phyloP scores from a whole-genome alignment of 768 basidiomycete genomes.

The Calocybe cyanea region DNA sequence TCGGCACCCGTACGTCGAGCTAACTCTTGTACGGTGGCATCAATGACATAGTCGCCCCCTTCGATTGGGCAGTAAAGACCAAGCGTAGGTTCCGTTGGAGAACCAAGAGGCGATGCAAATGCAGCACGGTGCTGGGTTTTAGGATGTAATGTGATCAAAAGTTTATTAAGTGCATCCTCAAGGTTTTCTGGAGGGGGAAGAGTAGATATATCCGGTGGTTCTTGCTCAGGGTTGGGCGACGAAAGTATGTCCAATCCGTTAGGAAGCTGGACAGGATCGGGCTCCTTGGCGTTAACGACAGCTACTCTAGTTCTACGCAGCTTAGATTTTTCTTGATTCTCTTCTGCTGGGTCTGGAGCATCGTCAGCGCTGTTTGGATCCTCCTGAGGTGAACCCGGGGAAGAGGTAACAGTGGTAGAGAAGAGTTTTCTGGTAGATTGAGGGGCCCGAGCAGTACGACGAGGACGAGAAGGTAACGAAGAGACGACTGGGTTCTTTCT shows the following conservation, averaged over 20 bases:
- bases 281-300: constrained; percentile 29
- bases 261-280: constrained; percentile 49
- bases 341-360: constrained; percentile 19
- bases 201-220: constrained; percentile 25
- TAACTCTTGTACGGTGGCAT: constrained; percentile 74
- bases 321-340: constrained; percentile 45
- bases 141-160: constrained; percentile 76
- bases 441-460: constrained; percentile 3
- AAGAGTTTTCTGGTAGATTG: constrained; percentile 6
- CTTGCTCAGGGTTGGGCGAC: constrained; percentile 43
- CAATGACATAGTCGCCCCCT: constrained; percentile 81
- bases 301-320: constrained; percentile 31
- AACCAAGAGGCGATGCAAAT: constrained; percentile 48
- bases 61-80: constrained; percentile 82
- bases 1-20: constrained; percentile 74
- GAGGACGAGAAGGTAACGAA: constrained; percentile 4
- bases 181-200: constrained; percentile 75
- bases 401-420: constrained; percentile 2
- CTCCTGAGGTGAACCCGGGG: constrained; percentile 11
- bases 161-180: constrained; percentile 70
- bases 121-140: constrained; percentile 75
- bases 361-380: constrained; percentile 11
- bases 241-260: constrained; percentile 61
- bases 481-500: constrained; percentile 13
- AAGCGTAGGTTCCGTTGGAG: constrained; percentile 74